Conservation (phyloP, 176 grass and related monocot genomes). For the Cocos nucifera region DNA sequence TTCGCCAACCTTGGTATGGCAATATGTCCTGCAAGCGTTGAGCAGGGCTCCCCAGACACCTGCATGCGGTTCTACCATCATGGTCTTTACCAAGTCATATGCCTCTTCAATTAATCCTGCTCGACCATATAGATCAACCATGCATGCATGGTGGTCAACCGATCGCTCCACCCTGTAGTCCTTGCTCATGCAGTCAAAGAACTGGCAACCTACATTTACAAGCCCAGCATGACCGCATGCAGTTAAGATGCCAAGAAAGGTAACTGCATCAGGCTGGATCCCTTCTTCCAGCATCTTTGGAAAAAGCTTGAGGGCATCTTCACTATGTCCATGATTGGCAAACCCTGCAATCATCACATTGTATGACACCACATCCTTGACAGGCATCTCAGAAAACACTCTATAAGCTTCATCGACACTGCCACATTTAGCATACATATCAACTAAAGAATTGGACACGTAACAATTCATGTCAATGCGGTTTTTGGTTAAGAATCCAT, state of each 20-base stretch:
- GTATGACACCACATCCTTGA: slow-evolving; percentile 53
- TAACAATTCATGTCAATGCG: slow-evolving; percentile 44
- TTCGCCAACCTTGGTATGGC: slow-evolving; percentile 27
- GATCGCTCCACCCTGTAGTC: slow-evolving; percentile 33
- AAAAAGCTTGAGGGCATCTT: slow-evolving; percentile 39
- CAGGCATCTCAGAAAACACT: slow-evolving; percentile 24
- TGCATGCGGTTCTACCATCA: slow-evolving; percentile 53
- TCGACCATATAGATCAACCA: slow-evolving; percentile 66
- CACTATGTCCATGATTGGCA: slow-evolving; percentile 39
- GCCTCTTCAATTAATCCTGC: slow-evolving; percentile 47
- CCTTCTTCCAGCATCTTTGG: slow-evolving; percentile 24
- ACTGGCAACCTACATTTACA: slow-evolving; percentile 20
- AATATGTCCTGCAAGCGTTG: slow-evolving; percentile 52
- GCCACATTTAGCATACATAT: slow-evolving; percentile 59
- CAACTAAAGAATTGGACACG: slow-evolving; percentile 36
- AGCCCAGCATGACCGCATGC: slow-evolving; percentile 54
- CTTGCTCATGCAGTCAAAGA: slow-evolving; percentile 44
- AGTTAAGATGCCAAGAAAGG: slow-evolving; percentile 47
- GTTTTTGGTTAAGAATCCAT: slow-evolving; percentile 44
- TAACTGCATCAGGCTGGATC: slow-evolving; percentile 37
- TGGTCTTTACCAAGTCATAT: slow-evolving; percentile 17
- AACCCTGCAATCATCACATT: slow-evolving; percentile 55
- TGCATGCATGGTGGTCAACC: slow-evolving; percentile 51
- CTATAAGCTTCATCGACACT: slow-evolving; percentile 27
- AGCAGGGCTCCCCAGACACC: slow-evolving; percentile 76